Evolutionary conservation across 164 flowering plant genomes (phyloP), one percentile per base, ranked within the genome.

Genomic region (Vitis riparia): DNA sequence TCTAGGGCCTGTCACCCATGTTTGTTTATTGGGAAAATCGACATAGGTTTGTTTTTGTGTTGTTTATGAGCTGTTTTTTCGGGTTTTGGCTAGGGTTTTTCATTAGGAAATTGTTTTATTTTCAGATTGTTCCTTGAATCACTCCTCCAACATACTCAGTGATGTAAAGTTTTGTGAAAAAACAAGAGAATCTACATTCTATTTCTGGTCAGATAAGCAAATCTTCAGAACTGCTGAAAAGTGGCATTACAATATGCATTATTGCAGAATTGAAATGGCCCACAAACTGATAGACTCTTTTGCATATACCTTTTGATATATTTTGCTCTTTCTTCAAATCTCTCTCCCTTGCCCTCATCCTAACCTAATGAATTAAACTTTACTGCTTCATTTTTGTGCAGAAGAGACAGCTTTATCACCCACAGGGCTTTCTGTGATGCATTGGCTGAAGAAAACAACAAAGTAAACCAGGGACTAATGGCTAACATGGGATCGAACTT

Each of bases 391-490:
- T 27, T 52, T 68, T 51, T 9, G 8, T 68, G 75, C 85, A 88
- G 92, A 74, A 79, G 85, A 71, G 93, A 89, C 62, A 89, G 93
- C 74, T 89, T 89, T 63, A 84, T 89, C 55, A 85, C 93, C 62
- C 93, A 89, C 79, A 85, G 93, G 61, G 91, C 89, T 8, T 89
- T 89, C 63, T 89, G 90, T 61, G 91, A 89, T 57, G 93, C 93
- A 60, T 73, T 87, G 37, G 82, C 93, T 8, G 88, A 85, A 77
- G 93, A 89, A 62, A 89, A 85, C 75, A 79, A 72, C 84, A 90
- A 80, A 77, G 85, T 82, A 51, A 85, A 83, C 64, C 89, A 86
- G 60, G 84, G 82, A 30, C 75, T 80, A n/a, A 68, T 74, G 59
- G 55, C 15, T 67, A 55, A 56, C 63, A 57, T 75, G 68, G 80